A percentile compares a stretch with the other conserved stretches of the same genome.
These are phyloP conservation scores for Brettanomyces custersianus DNA, from an alignment of 805 yeast species.

Conservation along the genomic window DNA sequence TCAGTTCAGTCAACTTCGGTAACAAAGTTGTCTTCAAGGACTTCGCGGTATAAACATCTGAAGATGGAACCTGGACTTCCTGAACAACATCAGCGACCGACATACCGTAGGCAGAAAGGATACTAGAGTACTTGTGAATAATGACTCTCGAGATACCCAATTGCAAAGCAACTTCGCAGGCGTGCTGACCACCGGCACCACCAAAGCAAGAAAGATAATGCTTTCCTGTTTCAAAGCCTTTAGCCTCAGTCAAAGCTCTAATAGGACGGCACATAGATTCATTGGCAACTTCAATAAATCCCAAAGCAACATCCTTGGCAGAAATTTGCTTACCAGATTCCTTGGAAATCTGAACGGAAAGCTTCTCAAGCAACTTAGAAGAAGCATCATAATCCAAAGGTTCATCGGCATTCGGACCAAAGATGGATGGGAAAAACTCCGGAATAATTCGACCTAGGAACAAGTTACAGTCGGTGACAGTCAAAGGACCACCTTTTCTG, in stretches of 20 bases:
- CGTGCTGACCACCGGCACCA: slow-evolving; percentile 93
- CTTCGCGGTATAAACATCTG: slow-evolving; percentile 22
- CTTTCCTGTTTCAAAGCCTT: slow-evolving; percentile 55
- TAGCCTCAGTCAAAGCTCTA: slow-evolving; percentile 75
- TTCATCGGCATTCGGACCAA: slow-evolving; percentile 74
- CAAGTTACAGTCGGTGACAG: slow-evolving; percentile 80
- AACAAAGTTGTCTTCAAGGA: slow-evolving; percentile 16
- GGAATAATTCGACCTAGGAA: slow-evolving; percentile 65
- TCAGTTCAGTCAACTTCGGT: slow-evolving; percentile 25
- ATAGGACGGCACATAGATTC: slow-evolving; percentile 90
- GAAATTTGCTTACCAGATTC: slow-evolving; percentile 34
- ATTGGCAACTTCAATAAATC: slow-evolving; percentile 76
- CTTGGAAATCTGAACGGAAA: slow-evolving; percentile 46
- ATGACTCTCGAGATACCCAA: slow-evolving; percentile 62
- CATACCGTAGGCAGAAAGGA: slow-evolving; percentile 83
- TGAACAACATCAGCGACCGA: slow-evolving; percentile 78
- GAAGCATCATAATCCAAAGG: slow-evolving; percentile 53
- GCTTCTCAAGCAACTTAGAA: slow-evolving; percentile 35
- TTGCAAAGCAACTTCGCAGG: slow-evolving; percentile 63
- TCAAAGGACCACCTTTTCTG: slow-evolving; percentile 78
- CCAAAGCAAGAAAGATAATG: slow-evolving; percentile 81
- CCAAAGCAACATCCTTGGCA: slow-evolving; percentile 65
- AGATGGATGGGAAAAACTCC: slow-evolving; percentile 69
- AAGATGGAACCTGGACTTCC: slow-evolving; percentile 70
- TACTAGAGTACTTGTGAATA: slow-evolving; percentile 74